Base-by-base conservation (phyloP, 2,329 filamentous ascomycete species). In the Fusarium papillatum region DNA sequence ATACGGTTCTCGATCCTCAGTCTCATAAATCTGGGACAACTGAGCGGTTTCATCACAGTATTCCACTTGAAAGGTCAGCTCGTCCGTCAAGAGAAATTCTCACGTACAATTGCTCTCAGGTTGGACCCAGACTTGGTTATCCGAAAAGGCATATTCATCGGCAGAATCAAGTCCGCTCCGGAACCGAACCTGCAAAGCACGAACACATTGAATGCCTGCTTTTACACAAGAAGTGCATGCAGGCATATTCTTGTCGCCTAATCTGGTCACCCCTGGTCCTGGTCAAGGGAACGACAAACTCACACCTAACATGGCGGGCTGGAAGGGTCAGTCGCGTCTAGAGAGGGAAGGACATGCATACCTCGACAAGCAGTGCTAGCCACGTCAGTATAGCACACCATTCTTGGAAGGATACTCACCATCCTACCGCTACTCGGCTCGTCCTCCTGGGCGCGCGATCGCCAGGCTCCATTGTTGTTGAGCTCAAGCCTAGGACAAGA, bases 161-260 rank as follows among this genome's bases (percentile, higher is more conserved):
- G 53, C 36, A 19, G 50, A 36, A n/a, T 75, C 73, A 1, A 75
- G 57, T 5, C 73, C 71, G 29, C 71, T 74, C 17, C 73, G 73
- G n/a, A 75, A 75, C 1, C 71, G 73, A 26, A 75, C 73, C 17
- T 75, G 71, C 10, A 75, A 66, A 6, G 71, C 67, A 4, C 73
- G 69, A 29, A 75, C 57, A 57, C 73, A 75, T 24, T 72, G 71
- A 31, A 75, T 74, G 1, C 71, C 71, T 16, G 71, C 73, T 41
- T 70, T 75, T 6, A 68, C 31, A 41, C 73, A 75, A 5, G 71
- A 65, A 43, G 63, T 17, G 19, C 73, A 75, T 10, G 73, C 73
- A 19, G 73, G 73, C 31, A 59, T 31, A 31, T 74, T 65, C 29
- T 65, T 75, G 26, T 75, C 73, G 31, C 73, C 73, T 75, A 48